Evolutionary conservation across 208 protist genomes (phyloP).

Genomic region (Acanthamoeba polyphaga): DNA sequence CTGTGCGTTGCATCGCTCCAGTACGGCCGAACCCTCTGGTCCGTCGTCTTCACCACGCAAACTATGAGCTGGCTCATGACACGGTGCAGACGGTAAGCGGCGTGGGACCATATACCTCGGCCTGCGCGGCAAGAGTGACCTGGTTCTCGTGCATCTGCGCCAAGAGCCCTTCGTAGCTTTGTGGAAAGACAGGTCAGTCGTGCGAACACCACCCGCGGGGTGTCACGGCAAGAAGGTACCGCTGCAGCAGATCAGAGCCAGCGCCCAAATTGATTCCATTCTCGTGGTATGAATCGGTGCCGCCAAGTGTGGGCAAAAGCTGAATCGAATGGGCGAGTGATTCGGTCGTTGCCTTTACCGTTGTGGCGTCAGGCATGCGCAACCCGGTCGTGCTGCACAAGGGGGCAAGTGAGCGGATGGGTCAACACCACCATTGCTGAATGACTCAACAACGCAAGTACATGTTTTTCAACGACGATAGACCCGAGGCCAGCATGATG

Average conservation of each 20-base stretch:
- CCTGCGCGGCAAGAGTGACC: constrained; percentile 43
- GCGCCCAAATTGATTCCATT: constrained; percentile 23
- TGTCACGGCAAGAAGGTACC: not conserved
- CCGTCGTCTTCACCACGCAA: not conserved
- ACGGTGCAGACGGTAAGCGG: not conserved
- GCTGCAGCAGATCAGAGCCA: constrained; percentile 1
- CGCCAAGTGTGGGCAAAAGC: not conserved
- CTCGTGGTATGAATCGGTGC: constrained; percentile 26
- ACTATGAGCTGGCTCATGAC: not conserved
- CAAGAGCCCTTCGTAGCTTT: constrained; percentile 42
- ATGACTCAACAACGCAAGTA: not conserved
- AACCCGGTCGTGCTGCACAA: constrained; percentile 11
- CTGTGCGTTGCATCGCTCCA: constrained; percentile 60
- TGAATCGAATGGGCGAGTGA: constrained; percentile 5
- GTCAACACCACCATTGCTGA: not conserved
- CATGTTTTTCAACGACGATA: constrained; percentile 23
- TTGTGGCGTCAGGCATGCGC: not conserved
- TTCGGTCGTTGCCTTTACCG: constrained; percentile 13
- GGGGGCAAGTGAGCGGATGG: not conserved
- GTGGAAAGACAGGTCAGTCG: not conserved
- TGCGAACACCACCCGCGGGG: not conserved
- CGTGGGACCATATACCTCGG: not conserved
- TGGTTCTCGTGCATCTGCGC: constrained; percentile 60
- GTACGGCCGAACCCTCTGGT: constrained; percentile 15
- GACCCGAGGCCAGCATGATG: not conserved